Evolutionary conservation across 2,329 filamentous ascomycete genomes (phyloP).

Genomic region (Fusarium papillatum): DNA sequence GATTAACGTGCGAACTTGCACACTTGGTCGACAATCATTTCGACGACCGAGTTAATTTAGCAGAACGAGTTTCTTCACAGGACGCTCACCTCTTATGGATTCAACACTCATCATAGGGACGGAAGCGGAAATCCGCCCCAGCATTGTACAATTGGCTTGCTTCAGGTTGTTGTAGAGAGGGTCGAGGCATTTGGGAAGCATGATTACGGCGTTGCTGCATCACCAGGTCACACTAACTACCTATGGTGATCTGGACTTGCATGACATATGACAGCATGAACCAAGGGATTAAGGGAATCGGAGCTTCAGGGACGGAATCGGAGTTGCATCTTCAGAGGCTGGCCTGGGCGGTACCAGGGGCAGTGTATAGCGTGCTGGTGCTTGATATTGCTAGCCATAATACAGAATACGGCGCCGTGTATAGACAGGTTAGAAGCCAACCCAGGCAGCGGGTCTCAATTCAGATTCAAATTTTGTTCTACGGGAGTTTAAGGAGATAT

Average conservation of each 20-base stretch:
- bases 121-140: conserved; percentile 42
- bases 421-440: conserved; percentile 41
- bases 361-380: conserved; percentile 31
- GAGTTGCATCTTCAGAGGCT: conserved; percentile 44
- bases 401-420: conserved; percentile 33
- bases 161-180: conserved; percentile 50
- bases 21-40: conserved; percentile 10
- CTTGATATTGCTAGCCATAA: conserved; percentile 39
- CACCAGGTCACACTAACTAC: conserved; percentile 43
- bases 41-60: conserved; percentile 29
- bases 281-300: conserved; percentile 40
- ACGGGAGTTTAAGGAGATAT: neutral
- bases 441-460: conserved; percentile 24
- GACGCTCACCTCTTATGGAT: conserved; percentile 29
- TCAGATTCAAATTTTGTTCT: conserved; percentile 15
- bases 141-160: conserved; percentile 47
- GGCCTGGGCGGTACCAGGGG: conserved; percentile 34
- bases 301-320: conserved; percentile 39
- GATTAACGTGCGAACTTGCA: conserved; percentile 46
- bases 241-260: conserved; percentile 43
- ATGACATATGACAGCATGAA: conserved; percentile 46
- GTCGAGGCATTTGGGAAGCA: conserved; percentile 49
- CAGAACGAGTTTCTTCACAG: conserved; percentile 14
- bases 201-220: conserved; percentile 53
- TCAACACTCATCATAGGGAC: conserved; percentile 39